Base-by-base conservation (phyloP, 208 protist genomes). In the Plasmodiophora brassicae region DNA sequence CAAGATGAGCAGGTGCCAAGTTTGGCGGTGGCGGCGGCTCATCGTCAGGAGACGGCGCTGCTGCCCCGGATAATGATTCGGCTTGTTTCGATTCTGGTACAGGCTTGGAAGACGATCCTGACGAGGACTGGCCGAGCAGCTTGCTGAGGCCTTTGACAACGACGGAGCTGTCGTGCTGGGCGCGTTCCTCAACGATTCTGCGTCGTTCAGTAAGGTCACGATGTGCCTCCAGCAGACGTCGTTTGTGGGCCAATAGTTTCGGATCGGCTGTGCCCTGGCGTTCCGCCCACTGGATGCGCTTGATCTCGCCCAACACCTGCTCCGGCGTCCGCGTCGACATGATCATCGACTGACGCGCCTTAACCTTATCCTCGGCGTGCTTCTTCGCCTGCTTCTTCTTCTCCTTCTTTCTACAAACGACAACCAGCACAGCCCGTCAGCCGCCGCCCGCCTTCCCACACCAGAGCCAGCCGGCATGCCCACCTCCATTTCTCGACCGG, bases 351-450 rank as follows among this genome's bases (percentile, higher is more conserved):
- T n/a, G 41, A 14, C 65, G 65, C 20, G 65, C 65, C n/a, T 78
- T 78, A 32, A 78, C n/a, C 5, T 32, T 5, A 32, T 78, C 65
- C n/a, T 78, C 65, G 14, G n/a, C n/a, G 65, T 78, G 5, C 65
- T 78, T 78, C n/a, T 32, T 78, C 41, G 32, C 32, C 20, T 36
- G 5, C 41, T 78, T 78, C 65, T 78, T 78, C 65, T 78, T 78
- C 65, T 78, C 65, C 65, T 78, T 78, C n/a, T 78, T 78, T 38
- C 65, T 78, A 78, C 50, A 25, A 57, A 57, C 14, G 50, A n/a
- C n/a, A n/a, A n/a, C n/a, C n/a, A n/a, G n/a, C n/a, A n/a, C n/a
- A n/a, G n/a, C n/a, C n/a, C n/a, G n/a, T n/a, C n/a, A n/a, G n/a
- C n/a, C n/a, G n/a, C n/a, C n/a, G n/a, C n/a, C n/a, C n/a, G n/a